Percentiles rank a stretch among this genome's conserved stretches.
phyloP scores from a whole-genome alignment of 208 protist species.

The Trypanosoma platydactyli region DNA sequence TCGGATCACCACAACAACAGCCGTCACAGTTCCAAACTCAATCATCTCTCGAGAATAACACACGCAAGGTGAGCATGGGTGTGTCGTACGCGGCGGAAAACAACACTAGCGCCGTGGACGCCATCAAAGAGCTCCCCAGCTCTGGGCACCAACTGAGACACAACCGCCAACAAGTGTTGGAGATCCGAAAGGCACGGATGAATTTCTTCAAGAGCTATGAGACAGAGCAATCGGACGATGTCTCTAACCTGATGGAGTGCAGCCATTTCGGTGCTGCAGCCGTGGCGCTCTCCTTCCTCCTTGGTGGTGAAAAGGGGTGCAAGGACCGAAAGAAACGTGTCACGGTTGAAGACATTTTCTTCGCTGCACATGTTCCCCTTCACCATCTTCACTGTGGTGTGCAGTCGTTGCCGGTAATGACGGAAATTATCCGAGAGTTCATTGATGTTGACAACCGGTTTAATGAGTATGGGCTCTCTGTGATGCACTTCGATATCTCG shows the following conservation, averaged over 20 bases:
- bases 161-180: constrained; percentile 70
- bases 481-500: constrained; percentile 77
- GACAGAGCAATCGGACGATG: constrained; percentile 40
- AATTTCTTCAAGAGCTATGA: constrained; percentile 80
- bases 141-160: constrained; percentile 44
- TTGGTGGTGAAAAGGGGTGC: constrained; percentile 67
- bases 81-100: constrained; percentile 7
- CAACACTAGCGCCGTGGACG: constrained; percentile 21
- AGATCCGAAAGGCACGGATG: constrained; percentile 65
- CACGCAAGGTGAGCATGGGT: background rate
- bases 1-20: constrained; percentile 2
- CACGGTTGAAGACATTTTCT: constrained; percentile 91
- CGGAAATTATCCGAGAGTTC: constrained; percentile 85
- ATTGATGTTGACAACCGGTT: constrained; percentile 89
- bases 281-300: constrained; percentile 74
- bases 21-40: background rate
- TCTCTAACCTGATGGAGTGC: constrained; percentile 52
- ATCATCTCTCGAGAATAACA: background rate
- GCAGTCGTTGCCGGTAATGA: constrained; percentile 68
- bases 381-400: constrained; percentile 79
- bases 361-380: constrained; percentile 84
- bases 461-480: constrained; percentile 80
- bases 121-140: constrained; percentile 23
- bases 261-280: constrained; percentile 78
- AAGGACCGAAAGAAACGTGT: constrained; percentile 76